phyloP scores from a whole-genome alignment of 2,329 filamentous ascomycete genomes.

The Thelonectria olida region DNA sequence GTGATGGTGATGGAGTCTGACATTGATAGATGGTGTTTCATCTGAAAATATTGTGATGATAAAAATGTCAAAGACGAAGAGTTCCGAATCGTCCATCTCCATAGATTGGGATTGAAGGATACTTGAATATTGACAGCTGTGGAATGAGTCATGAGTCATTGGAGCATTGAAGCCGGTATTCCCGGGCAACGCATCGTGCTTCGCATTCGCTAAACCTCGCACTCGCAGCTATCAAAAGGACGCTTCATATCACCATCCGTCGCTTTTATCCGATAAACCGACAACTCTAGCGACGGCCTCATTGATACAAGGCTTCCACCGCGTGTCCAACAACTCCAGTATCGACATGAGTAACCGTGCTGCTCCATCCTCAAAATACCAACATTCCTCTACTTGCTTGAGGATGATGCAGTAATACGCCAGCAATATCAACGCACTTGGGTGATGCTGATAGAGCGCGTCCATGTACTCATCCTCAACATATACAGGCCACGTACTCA shows the following conservation, averaged over 20 bases:
- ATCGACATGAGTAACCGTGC: not conserved
- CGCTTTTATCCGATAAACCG: too few species aligned
- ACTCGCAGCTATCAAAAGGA: too few species aligned
- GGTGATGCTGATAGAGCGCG: slow-evolving; percentile 6
- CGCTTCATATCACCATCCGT: too few species aligned
- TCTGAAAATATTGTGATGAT: not conserved
- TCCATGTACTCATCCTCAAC: slow-evolving; percentile 13
- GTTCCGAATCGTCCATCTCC: too few species aligned
- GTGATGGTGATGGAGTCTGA: not conserved
- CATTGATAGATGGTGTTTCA: not conserved
- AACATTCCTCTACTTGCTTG: slow-evolving; percentile 3
- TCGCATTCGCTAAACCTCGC: too few species aligned
- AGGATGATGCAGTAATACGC: slow-evolving; percentile 21
- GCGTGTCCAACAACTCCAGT: not conserved
- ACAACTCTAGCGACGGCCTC: too few species aligned
- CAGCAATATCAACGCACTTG: slow-evolving; percentile 14
- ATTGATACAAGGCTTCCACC: not conserved
- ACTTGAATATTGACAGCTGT: too few species aligned
- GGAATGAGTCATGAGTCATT: too few species aligned
- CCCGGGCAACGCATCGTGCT: too few species aligned
- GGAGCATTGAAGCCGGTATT: too few species aligned
- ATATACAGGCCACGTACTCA: slow-evolving; percentile 11
- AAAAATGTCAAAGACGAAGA: too few species aligned
- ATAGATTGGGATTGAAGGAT: too few species aligned
- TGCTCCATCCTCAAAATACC: slow-evolving; percentile 8